These are phyloP conservation scores for Erucastrum elatum DNA, from an alignment of 345 rosid species.

Conservation along the genomic window DNA sequence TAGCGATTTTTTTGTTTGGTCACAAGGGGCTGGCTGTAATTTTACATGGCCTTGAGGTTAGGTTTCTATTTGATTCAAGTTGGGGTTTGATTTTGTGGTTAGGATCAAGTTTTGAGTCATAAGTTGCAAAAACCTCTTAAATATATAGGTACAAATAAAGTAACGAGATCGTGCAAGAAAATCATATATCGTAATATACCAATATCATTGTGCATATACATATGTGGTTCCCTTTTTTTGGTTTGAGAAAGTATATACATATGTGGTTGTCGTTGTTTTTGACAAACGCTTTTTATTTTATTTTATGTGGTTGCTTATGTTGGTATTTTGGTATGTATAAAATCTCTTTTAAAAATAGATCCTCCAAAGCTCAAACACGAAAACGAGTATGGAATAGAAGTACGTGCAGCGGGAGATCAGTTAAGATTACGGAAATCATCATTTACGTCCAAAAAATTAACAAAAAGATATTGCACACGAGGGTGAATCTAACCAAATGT, in stretches of 20 bases:
- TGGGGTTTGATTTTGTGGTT: too few relatives aligned
- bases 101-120: too few relatives aligned
- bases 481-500: conserved; percentile 38
- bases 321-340: conserved; percentile 19
- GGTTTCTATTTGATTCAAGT: too few relatives aligned
- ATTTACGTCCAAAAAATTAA: conserved; percentile 8
- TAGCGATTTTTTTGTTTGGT: too few relatives aligned
- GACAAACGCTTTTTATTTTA: not conserved
- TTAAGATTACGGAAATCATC: conserved; percentile 16
- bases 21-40: too few relatives aligned
- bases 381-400: conserved; percentile 27
- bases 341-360: conserved; percentile 9
- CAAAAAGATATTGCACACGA: conserved; percentile 33
- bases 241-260: not conserved
- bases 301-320: conserved; percentile 1
- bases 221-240: not conserved
- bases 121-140: too few relatives aligned
- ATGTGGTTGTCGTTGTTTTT: not conserved
- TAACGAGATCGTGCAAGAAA: conserved; percentile 25
- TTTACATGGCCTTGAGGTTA: too few relatives aligned
- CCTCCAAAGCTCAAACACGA: not conserved
- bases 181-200: not conserved
- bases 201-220: not conserved
- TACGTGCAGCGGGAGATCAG: conserved; percentile 34
- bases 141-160: not conserved